Evolutionary conservation across 106 monocot species (phyloP).

Genomic region (Dendrobium catenatum): DNA sequence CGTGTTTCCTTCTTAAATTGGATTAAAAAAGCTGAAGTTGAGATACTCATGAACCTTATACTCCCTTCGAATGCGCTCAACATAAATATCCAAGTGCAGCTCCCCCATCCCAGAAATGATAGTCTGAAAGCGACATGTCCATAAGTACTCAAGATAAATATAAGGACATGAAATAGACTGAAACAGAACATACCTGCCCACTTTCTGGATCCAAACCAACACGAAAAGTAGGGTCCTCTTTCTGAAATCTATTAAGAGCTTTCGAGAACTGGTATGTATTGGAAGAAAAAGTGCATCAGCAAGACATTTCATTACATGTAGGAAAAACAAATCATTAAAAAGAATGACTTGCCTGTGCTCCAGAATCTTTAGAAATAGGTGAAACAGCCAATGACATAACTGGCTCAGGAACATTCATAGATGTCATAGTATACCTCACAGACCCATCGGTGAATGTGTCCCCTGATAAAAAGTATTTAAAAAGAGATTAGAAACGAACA

Average conservation of each 20-base stretch:
- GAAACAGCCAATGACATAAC: constrained; percentile 99
- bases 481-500: neutral
- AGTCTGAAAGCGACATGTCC: constrained; percentile 44
- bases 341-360: constrained; percentile 87
- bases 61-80: constrained; percentile 90
- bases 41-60: constrained; percentile 61
- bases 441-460: constrained; percentile 98
- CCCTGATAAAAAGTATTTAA: constrained; percentile 39
- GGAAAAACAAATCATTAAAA: neutral
- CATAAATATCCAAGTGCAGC: constrained; percentile 96
- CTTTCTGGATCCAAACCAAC: constrained; percentile 96
- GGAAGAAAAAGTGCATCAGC: constrained; percentile 5
- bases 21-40: neutral
- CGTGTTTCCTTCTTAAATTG: neutral
- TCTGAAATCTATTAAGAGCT: constrained; percentile 94
- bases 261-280: constrained; percentile 73
- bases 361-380: constrained; percentile 96
- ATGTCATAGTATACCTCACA: constrained; percentile 96
- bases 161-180: neutral
- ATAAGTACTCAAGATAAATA: neutral
- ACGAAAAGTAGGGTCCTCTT: constrained; percentile 95
- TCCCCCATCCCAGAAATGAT: constrained; percentile 99
- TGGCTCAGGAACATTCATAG: constrained; percentile 99
- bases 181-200: constrained; percentile 61
- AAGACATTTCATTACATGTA: neutral